Evolutionary conservation across 768 basidiomycete species (phyloP).

Genomic region (Pleurotus ostreatus): DNA sequence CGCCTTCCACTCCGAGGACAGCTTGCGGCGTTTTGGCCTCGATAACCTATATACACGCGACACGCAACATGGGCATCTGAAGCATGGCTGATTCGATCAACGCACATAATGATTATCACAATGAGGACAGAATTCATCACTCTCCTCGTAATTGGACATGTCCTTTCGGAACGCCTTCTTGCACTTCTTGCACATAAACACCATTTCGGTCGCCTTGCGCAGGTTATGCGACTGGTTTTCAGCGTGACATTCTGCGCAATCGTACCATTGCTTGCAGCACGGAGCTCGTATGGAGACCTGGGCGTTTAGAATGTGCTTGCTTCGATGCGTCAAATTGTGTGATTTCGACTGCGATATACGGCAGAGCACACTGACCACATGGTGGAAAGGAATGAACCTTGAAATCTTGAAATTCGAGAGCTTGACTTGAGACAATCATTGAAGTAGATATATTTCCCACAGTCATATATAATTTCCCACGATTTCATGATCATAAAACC

Average conservation of each 20-base stretch:
- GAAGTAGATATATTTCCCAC: neutral
- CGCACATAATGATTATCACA: constrained; percentile 98
- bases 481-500: neutral
- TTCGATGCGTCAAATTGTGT: constrained; percentile 23
- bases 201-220: constrained; percentile 77
- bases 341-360: neutral
- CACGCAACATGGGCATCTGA: neutral
- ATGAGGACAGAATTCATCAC: constrained; percentile 96
- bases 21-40: constrained; percentile 91
- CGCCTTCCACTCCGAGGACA: constrained; percentile 82
- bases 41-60: constrained; percentile 55
- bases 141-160: constrained; percentile 88
- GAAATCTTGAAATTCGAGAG: neutral
- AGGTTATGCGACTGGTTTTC: constrained; percentile 76
- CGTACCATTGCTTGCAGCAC: constrained; percentile 97
- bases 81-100: constrained; percentile 9
- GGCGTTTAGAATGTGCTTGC: constrained; percentile 95
- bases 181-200: constrained; percentile 83
- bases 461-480: neutral
- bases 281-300: constrained; percentile 96
- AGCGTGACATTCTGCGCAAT: constrained; percentile 94
- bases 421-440: too few relatives aligned
- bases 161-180: constrained; percentile 97
- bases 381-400: neutral
- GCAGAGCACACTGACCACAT: constrained; percentile 5